Conservation (phyloP, 371 early-diverging fungal species). For the Catenaria anguillulae region DNA sequence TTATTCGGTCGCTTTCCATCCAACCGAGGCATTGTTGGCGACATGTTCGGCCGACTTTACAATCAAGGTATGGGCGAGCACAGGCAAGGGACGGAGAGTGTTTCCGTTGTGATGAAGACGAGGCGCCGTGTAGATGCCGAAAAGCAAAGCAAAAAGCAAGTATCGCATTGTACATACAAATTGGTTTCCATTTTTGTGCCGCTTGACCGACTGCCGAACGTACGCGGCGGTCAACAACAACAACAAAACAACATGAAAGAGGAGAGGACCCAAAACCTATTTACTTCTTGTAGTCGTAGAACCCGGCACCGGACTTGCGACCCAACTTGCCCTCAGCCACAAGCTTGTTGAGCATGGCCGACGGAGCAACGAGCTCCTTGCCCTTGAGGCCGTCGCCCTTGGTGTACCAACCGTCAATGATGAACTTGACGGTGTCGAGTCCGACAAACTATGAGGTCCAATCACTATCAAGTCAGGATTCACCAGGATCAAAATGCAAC, state of each 20-base stretch:
- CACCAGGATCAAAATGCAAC: too few relatives aligned
- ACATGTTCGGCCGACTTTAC: conserved; percentile 71
- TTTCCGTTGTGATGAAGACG: background rate
- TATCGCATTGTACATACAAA: too few relatives aligned
- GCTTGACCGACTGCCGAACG: too few relatives aligned
- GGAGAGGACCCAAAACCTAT: too few relatives aligned
- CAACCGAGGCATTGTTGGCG: conserved; percentile 58
- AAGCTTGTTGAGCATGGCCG: conserved; percentile 50
- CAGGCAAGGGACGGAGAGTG: conserved; percentile 7
- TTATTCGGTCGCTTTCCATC: conserved; percentile 69
- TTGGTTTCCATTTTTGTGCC: too few relatives aligned
- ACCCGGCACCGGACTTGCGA: conserved; percentile 77
- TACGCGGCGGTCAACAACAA: too few relatives aligned
- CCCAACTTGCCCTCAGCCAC: conserved; percentile 65
- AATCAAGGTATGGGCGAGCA: conserved; percentile 62
- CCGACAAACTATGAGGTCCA: conserved; percentile 60
- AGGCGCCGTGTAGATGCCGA: background rate
- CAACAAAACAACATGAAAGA: too few relatives aligned
- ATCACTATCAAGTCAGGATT: background rate
- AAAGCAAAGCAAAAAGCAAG: too few relatives aligned
- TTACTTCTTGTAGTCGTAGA: conserved; percentile 49
- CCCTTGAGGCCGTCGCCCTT: conserved; percentile 49
- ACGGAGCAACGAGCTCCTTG: conserved; percentile 52
- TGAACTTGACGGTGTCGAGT: conserved; percentile 86
- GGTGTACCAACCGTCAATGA: conserved; percentile 77